Evolutionary conservation across 2,329 filamentous ascomycete species (phyloP), one percentile per base, ranked within the genome.

Genomic region (Thielaviopsis euricoi): DNA sequence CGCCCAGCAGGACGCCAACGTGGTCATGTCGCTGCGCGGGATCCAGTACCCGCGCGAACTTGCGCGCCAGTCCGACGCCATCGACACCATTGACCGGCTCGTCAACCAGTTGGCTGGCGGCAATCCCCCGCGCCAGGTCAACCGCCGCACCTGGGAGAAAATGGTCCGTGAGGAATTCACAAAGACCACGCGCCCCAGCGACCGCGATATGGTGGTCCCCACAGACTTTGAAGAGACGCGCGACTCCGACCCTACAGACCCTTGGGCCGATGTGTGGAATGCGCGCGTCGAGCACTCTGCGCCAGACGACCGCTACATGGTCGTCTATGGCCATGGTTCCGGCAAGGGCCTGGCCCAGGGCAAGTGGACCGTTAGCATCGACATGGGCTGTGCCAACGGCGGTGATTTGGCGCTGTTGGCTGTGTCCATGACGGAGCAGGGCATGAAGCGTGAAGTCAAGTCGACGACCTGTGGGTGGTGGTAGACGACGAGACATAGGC

Each of bases 11-110:
- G 77, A 96, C 68, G 85, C 89, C 0, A 83, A 81, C 68, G 83
- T 85, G 55, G 86, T 87, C 48, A 96, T 96, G 89, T 93, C 89
- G 67, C 94, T 98, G 87, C 82, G 89, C 58, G 87, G 83, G 6
- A 79, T 95, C 57, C 76, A 86, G 63, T 76, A 74, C 62, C 71
- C 82, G 6, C 67, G 66, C 29, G 65, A 68, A 55, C 66, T 70
- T 23, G 67, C 71, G 26, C 69, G 69, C 72, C 62, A 58, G n/a
- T 61, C 64, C 7, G 62, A 66, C 17, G 64, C 62, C 51, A 64
- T 64, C 53, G 62, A 62, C 53, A 62, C 63, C 37, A 62, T 65
- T 25, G 58, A 64, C 40, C 60, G 65, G 29, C 37, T 59, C 5
- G 58, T 61, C 1, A 33, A 53, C 12, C 61, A 63, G 37, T 58